Evolutionary conservation across 441 rosid species (phyloP).

Genomic region (Arabidopsis lyrata): DNA sequence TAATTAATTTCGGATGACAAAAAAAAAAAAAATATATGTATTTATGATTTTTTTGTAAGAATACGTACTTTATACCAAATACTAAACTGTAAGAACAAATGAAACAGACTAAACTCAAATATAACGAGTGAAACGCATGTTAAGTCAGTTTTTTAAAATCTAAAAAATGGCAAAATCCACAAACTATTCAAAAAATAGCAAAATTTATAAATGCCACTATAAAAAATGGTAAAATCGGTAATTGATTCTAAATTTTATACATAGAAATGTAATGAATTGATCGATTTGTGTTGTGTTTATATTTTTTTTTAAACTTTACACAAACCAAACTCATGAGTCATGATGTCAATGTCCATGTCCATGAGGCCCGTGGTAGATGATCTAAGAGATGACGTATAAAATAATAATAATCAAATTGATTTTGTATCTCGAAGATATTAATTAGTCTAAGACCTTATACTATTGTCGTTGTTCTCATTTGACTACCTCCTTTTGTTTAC

Average conservation of each 20-base stretch:
- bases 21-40: no score
- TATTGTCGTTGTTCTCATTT: conserved; percentile 41
- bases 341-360: conserved; percentile 43
- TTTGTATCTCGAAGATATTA: conserved; percentile 10
- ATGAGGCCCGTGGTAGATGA: conserved; percentile 48
- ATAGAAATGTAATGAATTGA: conserved; percentile 27
- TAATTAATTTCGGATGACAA: no score
- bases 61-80: no score
- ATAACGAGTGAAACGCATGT: no score
- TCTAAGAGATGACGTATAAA: conserved; percentile 47
- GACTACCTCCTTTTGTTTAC: conserved; percentile 39
- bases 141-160: no score
- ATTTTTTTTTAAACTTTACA: conserved; percentile 37
- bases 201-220: no score
- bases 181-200: no score
- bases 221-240: no score
- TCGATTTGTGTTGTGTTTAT: conserved; percentile 11
- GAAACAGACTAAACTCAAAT: no score
- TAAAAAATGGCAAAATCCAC: no score
- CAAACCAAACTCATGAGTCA: conserved; percentile 48
- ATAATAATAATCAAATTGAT: conserved; percentile 26
- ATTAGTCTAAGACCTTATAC: conserved; percentile 26
- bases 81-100: no score
- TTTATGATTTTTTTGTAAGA: no score
- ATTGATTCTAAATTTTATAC: conserved; percentile 2